Evolutionary conservation across 148 eudicot species (phyloP).

Genomic region (Camellia japonica): DNA sequence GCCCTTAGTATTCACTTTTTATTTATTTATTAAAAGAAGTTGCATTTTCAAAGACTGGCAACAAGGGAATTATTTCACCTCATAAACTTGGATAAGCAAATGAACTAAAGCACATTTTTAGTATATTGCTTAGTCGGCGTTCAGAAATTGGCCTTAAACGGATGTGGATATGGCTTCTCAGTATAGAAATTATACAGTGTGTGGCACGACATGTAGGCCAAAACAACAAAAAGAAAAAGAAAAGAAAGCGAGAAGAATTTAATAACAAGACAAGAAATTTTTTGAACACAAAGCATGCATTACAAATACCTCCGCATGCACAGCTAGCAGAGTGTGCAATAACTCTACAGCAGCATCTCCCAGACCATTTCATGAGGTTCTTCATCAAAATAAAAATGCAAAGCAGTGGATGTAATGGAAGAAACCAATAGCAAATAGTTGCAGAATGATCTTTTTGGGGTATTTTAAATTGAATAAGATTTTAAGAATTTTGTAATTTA

Average conservation of each 20-base stretch:
- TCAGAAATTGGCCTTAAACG: constrained; percentile 4
- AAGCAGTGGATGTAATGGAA: too few species aligned
- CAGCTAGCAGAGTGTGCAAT: constrained; percentile 43
- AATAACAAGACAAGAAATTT: neutral
- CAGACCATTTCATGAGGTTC: too few species aligned
- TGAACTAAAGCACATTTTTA: neutral
- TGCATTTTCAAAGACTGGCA: constrained; percentile 63
- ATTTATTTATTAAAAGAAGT: neutral
- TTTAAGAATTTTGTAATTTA: too few species aligned
- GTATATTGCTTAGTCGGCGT: neutral
- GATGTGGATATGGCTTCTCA: neutral
- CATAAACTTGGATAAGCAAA: neutral
- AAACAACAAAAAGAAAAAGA: neutral
- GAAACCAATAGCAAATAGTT: too few species aligned
- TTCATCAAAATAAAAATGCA: too few species aligned
- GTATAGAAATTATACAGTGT: neutral
- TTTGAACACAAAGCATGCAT: neutral
- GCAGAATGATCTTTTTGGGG: too few species aligned
- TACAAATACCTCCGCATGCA: constrained; percentile 85
- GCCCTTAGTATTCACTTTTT: neutral
- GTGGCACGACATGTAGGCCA: neutral
- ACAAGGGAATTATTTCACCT: constrained; percentile 6
- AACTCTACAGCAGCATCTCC: too few species aligned
- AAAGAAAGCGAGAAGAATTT: neutral
- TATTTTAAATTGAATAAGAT: too few species aligned